A percentile compares a stretch with the other conserved stretches of the same genome.
These are phyloP conservation scores for Sugiyamaella lignohabitans DNA, from an alignment of 805 yeast genomes.

Conservation along the genomic window DNA sequence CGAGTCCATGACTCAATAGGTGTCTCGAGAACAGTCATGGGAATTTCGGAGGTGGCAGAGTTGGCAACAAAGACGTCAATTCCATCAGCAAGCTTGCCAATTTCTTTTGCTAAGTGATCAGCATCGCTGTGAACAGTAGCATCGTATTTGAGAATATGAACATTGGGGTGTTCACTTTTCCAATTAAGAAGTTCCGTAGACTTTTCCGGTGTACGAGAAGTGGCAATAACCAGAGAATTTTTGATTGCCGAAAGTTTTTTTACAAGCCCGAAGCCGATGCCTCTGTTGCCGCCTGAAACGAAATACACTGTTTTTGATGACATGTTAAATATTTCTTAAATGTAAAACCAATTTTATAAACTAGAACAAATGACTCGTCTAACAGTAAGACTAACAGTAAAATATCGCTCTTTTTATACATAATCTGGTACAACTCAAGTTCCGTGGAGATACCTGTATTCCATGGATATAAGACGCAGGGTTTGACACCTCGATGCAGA, in stretches of 20 bases:
- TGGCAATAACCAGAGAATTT: conserved; percentile 25
- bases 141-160: conserved; percentile 24
- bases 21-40: conserved; percentile 8
- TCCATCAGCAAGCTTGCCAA: conserved; percentile 18
- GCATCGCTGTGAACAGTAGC: conserved; percentile 18
- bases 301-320: conserved; percentile 19
- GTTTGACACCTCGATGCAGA: too few species aligned
- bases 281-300: conserved; percentile 34
- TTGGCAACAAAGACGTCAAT: conserved; percentile 28
- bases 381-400: too few species aligned
- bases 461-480: too few species aligned
- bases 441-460: too few species aligned
- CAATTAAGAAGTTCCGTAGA: conserved; percentile 14
- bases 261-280: conserved; percentile 33
- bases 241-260: conserved; percentile 23
- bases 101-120: conserved; percentile 14
- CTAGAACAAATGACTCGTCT: too few species aligned
- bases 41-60: conserved; percentile 2
- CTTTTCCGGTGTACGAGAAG: conserved; percentile 14
- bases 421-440: too few species aligned
- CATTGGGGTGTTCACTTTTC: conserved; percentile 16
- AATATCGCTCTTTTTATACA: too few species aligned
- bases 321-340: too few species aligned
- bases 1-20: conserved; percentile 17
- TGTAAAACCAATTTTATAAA: too few species aligned